Percentiles rank a stretch among this genome's conserved stretches.
These are phyloP conservation scores for Stentor roeselii DNA, from an alignment of 73 alveolate genomes.

Conservation along the genomic window DNA sequence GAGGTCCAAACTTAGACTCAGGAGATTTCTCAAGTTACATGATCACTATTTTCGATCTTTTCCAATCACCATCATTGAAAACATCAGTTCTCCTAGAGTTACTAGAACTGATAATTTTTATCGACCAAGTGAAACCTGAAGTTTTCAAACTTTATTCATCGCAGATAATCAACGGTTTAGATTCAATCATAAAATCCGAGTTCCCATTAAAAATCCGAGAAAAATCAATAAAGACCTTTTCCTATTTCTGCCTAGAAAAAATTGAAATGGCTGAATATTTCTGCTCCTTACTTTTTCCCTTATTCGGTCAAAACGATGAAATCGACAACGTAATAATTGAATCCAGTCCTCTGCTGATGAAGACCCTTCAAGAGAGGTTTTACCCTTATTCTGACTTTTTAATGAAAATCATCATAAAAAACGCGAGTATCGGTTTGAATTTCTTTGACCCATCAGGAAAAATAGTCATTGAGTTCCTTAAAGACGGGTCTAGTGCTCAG, in stretches of 20 bases:
- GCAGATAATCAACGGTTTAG: not conserved
- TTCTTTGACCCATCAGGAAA: not conserved
- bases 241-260: not conserved
- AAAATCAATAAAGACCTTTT: not conserved
- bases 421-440: not conserved
- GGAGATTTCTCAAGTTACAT: not conserved
- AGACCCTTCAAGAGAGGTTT: not conserved
- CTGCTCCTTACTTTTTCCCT: not conserved
- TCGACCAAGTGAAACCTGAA: not conserved
- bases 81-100: not conserved
- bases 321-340: not conserved
- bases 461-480: not conserved
- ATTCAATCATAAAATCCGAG: not conserved
- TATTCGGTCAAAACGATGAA: not conserved
- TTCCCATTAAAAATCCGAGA: no score
- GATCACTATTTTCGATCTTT: not conserved
- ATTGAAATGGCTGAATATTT: not conserved
- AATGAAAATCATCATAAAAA: not conserved
- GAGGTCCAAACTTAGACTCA: not conserved
- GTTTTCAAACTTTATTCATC: not conserved
- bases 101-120: not conserved
- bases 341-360: not conserved
- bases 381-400: not conserved
- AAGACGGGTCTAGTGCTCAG: not conserved
- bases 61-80: not conserved